A percentile compares a stretch with the other conserved stretches of the same genome.
Evolutionary conservation across 805 yeast species (phyloP).

Genomic region (Yamadazyma tumulicola): DNA sequence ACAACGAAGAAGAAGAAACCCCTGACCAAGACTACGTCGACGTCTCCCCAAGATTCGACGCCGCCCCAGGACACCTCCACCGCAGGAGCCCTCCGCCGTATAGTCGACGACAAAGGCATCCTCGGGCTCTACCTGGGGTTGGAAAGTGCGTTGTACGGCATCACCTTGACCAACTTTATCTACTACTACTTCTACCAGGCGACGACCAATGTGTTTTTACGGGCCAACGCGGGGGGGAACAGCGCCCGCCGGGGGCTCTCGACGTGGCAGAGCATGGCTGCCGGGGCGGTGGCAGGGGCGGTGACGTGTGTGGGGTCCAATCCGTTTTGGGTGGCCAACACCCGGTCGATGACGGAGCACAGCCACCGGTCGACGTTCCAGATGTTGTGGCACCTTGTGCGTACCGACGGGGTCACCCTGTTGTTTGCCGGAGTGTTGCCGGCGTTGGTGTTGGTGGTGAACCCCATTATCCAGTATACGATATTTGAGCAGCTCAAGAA

Average conservation of each 20-base stretch:
- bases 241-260: constrained; percentile 33
- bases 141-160: constrained; percentile 83
- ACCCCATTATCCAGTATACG: constrained; percentile 91
- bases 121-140: constrained; percentile 78
- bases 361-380: constrained; percentile 27
- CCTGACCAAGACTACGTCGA: too few species aligned
- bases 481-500: constrained; percentile 84
- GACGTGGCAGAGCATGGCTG: constrained; percentile 64
- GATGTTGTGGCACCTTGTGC: constrained; percentile 59
- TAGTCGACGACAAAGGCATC: constrained; percentile 58
- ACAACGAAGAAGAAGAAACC: constrained; percentile 42
- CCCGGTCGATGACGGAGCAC: constrained; percentile 71
- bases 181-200: constrained; percentile 90
- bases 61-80: constrained; percentile 8
- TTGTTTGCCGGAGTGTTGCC: constrained; percentile 86
- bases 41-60: constrained; percentile 2
- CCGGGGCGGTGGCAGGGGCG: constrained; percentile 86
- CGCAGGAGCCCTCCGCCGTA: constrained; percentile 31
- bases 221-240: constrained; percentile 22
- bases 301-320: constrained; percentile 78
- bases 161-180: constrained; percentile 79
- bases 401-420: constrained; percentile 66
- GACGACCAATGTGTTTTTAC: constrained; percentile 47
- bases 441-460: constrained; percentile 78
- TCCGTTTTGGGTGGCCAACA: constrained; percentile 94